Evolutionary conservation across 139 green algal genomes (phyloP).

Genomic region (Coccomyxa sp.): DNA sequence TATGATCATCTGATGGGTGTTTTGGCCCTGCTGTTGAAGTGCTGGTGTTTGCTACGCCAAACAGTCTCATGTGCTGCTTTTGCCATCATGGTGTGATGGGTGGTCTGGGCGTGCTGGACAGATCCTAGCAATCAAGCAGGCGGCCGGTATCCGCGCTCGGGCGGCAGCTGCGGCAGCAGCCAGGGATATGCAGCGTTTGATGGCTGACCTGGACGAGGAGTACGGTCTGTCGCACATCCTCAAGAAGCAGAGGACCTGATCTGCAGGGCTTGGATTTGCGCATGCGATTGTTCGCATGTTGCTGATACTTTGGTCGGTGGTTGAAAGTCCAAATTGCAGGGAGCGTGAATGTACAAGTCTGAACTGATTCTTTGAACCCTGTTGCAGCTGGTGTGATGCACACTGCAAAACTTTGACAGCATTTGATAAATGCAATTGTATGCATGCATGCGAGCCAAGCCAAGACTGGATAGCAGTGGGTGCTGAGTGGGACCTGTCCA

Average conservation of each 20-base stretch:
- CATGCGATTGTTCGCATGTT: too few species aligned
- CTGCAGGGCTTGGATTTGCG: background rate
- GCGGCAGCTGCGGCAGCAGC: constrained; percentile 25
- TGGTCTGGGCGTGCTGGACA: background rate
- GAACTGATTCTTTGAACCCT: too few species aligned
- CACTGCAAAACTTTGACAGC: too few species aligned
- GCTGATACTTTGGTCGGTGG: too few species aligned
- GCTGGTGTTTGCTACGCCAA: background rate
- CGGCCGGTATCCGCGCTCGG: constrained; percentile 26
- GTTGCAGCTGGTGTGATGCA: too few species aligned
- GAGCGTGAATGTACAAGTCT: too few species aligned
- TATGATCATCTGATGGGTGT: background rate
- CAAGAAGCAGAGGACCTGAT: background rate
- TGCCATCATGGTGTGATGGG: background rate
- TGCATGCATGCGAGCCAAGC: too few species aligned
- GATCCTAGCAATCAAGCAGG: constrained; percentile 48
- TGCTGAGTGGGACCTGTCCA: too few species aligned
- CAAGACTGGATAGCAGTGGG: too few species aligned
- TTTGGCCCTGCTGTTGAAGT: background rate
- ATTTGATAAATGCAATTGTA: too few species aligned
- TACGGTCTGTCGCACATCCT: constrained; percentile 2
- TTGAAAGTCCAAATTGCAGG: too few species aligned
- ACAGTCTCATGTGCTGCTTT: background rate
- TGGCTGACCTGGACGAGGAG: constrained; percentile 40
- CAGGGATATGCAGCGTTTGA: constrained; percentile 35